Evolutionary conservation across 2,329 filamentous ascomycete species (phyloP).

Genomic region (Herpotrichia juniperi): DNA sequence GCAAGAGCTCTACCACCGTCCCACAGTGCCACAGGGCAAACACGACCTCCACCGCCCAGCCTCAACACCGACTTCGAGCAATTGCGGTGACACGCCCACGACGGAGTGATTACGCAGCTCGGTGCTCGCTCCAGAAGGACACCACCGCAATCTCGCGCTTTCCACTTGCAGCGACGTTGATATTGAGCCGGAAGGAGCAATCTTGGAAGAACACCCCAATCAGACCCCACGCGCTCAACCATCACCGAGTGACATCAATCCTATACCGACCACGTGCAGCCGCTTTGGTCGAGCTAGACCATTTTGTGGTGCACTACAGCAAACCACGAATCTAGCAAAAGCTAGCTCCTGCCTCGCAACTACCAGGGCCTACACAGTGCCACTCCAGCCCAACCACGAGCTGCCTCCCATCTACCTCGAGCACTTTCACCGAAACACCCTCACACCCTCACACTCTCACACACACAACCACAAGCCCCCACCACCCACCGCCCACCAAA

Average conservation of each 20-base stretch:
- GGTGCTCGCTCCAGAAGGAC: not conserved
- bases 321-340: no score
- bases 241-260: not conserved
- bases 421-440: conserved; percentile 3
- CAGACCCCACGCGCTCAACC: not conserved
- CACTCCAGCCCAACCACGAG: not conserved
- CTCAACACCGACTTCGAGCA: not conserved
- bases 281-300: no score
- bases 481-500: not conserved
- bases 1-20: no score
- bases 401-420: not conserved
- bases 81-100: not conserved
- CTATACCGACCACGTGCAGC: no score
- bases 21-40: no score
- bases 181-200: conserved; percentile 16
- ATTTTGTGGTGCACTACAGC: no score
- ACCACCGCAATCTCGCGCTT: no score
- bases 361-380: not conserved
- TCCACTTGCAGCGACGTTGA: not conserved
- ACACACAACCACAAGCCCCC: not conserved
- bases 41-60: not conserved
- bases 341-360: no score
- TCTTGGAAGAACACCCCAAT: conserved; percentile 19
- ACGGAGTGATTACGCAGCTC: not conserved
- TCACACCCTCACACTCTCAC: conserved; percentile 4